Percentiles rank a stretch among this genome's conserved stretches.
These are phyloP conservation scores for Fusarium sp. DNA, from an alignment of 2,329 filamentous ascomycete genomes.

Conservation along the genomic window DNA sequence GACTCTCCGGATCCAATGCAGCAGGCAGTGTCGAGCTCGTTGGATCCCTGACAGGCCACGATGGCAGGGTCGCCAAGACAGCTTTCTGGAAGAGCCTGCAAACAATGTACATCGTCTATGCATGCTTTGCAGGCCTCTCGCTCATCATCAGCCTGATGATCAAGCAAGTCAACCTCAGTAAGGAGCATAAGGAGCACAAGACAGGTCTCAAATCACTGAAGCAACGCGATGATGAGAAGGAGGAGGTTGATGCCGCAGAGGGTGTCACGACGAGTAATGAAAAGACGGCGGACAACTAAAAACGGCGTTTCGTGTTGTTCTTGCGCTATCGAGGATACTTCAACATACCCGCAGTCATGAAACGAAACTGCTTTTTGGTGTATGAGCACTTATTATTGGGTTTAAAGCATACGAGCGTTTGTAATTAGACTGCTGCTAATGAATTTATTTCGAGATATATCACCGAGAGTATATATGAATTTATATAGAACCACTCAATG, in stretches of 20 bases:
- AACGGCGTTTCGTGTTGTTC: background rate
- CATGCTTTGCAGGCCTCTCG: constrained; percentile 58
- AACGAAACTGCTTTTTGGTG: background rate
- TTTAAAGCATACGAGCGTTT: background rate
- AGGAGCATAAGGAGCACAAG: constrained; percentile 66
- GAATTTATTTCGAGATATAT: background rate
- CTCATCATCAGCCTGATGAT: constrained; percentile 59
- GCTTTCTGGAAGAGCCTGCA: constrained; percentile 61
- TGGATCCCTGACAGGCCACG: constrained; percentile 56
- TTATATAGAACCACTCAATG: too few species aligned
- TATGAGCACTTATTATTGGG: background rate
- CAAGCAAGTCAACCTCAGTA: constrained; percentile 60
- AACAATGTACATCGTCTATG: constrained; percentile 68
- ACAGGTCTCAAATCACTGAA: constrained; percentile 61
- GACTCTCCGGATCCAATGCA: constrained; percentile 67
- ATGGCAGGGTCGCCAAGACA: constrained; percentile 53
- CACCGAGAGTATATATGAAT: background rate
- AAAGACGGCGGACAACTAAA: constrained; percentile 27
- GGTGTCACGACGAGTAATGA: constrained; percentile 8
- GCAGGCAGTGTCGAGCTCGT: constrained; percentile 69
- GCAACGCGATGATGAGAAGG: constrained; percentile 40
- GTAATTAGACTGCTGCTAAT: background rate
- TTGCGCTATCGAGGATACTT: background rate
- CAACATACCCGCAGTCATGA: background rate
- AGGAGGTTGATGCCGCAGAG: background rate